Evolutionary conservation across 2,329 filamentous ascomycete genomes (phyloP).

Genomic region (Knufia fluminis): DNA sequence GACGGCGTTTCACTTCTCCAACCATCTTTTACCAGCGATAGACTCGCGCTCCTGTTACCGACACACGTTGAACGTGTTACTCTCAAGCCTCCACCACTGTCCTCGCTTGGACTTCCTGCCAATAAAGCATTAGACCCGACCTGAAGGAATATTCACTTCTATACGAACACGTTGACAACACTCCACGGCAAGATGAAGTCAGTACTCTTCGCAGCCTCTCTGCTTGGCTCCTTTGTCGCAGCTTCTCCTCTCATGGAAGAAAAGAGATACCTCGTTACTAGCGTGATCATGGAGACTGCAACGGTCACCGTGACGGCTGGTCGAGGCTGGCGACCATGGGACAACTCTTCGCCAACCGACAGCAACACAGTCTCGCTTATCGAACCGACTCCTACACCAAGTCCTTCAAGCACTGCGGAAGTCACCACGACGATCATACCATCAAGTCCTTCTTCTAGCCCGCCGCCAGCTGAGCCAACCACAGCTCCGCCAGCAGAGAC

Average conservation of each 20-base stretch:
- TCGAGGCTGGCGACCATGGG: background rate
- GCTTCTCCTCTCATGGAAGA: constrained; percentile 3
- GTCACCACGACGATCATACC: background rate
- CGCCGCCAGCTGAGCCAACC: background rate
- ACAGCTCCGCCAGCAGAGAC: background rate
- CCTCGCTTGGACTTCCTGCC: background rate
- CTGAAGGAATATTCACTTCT: too few species aligned
- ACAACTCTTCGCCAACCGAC: background rate
- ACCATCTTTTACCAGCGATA: background rate
- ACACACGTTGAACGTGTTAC: constrained; percentile 1
- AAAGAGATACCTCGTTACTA: constrained; percentile 1
- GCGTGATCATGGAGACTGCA: constrained; percentile 2
- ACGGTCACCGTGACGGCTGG: constrained; percentile 7
- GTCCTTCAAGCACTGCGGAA: background rate
- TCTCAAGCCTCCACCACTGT: background rate
- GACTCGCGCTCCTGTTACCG: background rate
- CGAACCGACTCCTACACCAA: background rate
- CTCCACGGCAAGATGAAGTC: constrained; percentile 6
- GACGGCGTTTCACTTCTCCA: background rate
- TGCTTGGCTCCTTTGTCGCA: background rate
- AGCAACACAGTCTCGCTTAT: background rate
- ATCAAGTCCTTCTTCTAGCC: background rate
- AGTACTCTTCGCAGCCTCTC: background rate
- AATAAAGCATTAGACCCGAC: too few species aligned
- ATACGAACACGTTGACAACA: background rate